Base-by-base conservation (phyloP, 2,329 filamentous ascomycete species). In the Thielaviopsis musarum region DNA sequence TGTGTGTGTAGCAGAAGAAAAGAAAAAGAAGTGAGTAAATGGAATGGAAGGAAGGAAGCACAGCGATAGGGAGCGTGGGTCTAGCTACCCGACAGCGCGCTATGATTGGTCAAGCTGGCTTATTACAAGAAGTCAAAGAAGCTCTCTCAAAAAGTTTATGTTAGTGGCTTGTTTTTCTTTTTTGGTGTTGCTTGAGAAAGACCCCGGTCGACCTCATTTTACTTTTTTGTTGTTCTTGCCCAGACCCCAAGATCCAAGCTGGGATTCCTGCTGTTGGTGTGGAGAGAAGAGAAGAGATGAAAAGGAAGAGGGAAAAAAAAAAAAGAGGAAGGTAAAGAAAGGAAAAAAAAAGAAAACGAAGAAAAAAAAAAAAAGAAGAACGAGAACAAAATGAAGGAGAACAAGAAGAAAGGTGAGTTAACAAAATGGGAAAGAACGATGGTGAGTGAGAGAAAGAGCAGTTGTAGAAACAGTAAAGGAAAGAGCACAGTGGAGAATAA, bases 181-280 rank as follows among this genome's bases (percentile, higher is more conserved):
- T n/a, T 15, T 17, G 38, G 5, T 45, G 5, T n/a, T 45, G 38
- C 38, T 45, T 45, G 12, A 7, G 15, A 2, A 45, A 30, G 54
- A 57, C 26, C 55, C 55, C n/a, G 48, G 41, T 41, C 10, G 22
- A 57, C 9, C 41, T 49, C 38, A 57, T 57, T 26, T 57, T 57
- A 57, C 41, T 57, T 30, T 26, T 13, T 26, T 45, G 38, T 45
- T 30, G 28, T 21, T 26, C 22, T 21, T 57, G 41, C 30, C 30
- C 30, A 34, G 30, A 34, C 30, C 30, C 30, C 30, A 34, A 34
- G 30, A 34, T 34, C 30, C 30, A 34, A 34, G 30, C 30, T 34
- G 30, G 30, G 30, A 34, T 34, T 34, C 30, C 30, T 48, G 17
- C 19, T 9, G n/a, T 56, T 56, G 48, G 21, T 4, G 9, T 56